Percentiles rank a stretch among this genome's conserved stretches.
These are phyloP conservation scores for Mycosphaerelloides madeirae DNA, from an alignment of 2,329 filamentous ascomycete species.

Conservation along the genomic window DNA sequence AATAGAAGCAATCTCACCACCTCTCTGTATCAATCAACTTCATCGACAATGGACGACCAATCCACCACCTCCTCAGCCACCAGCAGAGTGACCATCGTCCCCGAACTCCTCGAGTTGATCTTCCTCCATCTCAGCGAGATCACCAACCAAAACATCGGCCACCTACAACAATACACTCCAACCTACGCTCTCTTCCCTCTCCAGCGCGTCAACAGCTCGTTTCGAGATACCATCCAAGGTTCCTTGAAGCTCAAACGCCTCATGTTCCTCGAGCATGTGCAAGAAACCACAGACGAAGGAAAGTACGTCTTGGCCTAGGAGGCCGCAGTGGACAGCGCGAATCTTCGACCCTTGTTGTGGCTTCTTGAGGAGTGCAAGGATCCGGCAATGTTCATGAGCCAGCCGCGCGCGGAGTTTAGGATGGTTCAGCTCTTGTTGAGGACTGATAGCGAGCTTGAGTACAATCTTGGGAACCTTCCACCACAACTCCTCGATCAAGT, in stretches of 20 bases:
- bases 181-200: background rate
- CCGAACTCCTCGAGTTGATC: conserved; percentile 4
- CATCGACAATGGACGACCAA: background rate
- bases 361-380: background rate
- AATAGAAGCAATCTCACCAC: no score
- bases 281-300: background rate
- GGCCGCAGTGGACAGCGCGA: background rate
- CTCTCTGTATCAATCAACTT: no score
- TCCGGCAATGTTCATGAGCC: no score
- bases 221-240: background rate
- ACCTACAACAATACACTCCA: background rate
- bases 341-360: conserved; percentile 1
- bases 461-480: no score
- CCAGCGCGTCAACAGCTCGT: conserved; percentile 2
- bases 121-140: background rate
- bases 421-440: no score
- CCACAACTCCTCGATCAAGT: no score
- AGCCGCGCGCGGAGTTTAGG: no score
- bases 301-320: no score
- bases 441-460: no score
- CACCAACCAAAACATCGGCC: background rate
- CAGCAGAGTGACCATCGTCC: background rate
- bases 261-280: conserved; percentile 6
- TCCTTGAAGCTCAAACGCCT: background rate
- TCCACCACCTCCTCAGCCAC: background rate